Evolutionary conservation across 1,139 yeast genomes (phyloP).

Genomic region (Zygosaccharomyces pseudobailii): DNA sequence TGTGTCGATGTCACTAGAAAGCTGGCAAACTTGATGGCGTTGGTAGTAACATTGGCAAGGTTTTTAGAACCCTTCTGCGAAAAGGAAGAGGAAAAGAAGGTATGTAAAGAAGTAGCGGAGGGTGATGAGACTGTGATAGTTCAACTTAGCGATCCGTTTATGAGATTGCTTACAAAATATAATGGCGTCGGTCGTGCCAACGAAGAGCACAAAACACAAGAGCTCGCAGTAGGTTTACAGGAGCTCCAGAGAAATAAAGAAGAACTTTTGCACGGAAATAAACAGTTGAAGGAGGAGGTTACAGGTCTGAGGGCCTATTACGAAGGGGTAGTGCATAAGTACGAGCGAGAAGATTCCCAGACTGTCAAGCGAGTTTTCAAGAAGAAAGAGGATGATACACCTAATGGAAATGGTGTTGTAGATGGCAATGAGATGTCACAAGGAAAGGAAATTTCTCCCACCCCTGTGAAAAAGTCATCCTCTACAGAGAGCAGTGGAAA

Average conservation of each 20-base stretch:
- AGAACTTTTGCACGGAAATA: constrained; percentile 20
- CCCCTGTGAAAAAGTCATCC: background rate
- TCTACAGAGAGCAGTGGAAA: background rate
- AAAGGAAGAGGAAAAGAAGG: constrained; percentile 19
- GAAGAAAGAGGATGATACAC: constrained; percentile 33
- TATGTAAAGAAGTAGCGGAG: constrained; percentile 21
- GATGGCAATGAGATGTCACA: background rate
- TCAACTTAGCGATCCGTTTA: constrained; percentile 21
- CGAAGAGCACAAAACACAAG: constrained; percentile 10
- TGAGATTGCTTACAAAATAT: constrained; percentile 21
- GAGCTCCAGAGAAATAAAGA: constrained; percentile 18
- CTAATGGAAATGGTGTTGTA: background rate
- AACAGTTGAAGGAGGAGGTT: constrained; percentile 22
- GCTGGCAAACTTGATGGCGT: constrained; percentile 22
- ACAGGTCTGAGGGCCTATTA: constrained; percentile 24
- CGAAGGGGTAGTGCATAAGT: constrained; percentile 23
- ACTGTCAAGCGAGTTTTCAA: constrained; percentile 33
- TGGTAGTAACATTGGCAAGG: constrained; percentile 22
- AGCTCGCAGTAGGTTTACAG: constrained; percentile 18
- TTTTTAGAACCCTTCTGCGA: constrained; percentile 15
- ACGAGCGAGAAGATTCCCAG: constrained; percentile 32
- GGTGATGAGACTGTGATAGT: constrained; percentile 25
- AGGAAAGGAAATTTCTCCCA: background rate
- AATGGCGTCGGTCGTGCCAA: constrained; percentile 5
- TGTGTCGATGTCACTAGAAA: constrained; percentile 35